Evolutionary conservation across 768 basidiomycete genomes (phyloP).

Genomic region (Leccinum ochraceum): DNA sequence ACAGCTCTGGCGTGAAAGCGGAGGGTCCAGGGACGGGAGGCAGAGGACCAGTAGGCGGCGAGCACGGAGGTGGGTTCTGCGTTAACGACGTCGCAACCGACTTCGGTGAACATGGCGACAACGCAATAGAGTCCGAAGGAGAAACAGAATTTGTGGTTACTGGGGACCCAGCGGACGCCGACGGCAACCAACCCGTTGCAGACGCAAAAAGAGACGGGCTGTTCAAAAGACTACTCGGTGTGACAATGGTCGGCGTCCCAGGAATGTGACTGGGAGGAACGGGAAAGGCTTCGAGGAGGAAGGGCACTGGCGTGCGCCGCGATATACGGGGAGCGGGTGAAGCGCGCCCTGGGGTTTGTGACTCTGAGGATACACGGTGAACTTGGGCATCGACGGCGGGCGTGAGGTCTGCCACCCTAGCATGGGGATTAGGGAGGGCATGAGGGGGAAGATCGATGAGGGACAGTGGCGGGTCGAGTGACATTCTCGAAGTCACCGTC

Average conservation of each 20-base stretch:
- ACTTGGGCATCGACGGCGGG: constrained; percentile 8
- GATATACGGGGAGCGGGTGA: constrained; percentile 28
- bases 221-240: constrained; percentile 5
- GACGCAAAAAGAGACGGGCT: constrained; percentile 19
- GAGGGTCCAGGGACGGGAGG: constrained; percentile 69
- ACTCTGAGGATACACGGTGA: constrained; percentile 31
- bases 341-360: constrained; percentile 24
- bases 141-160: constrained; percentile 2
- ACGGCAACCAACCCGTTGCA: constrained; percentile 4
- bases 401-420: constrained; percentile 13
- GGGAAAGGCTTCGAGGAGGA: constrained; percentile 40
- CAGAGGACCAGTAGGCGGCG: constrained; percentile 57
- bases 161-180: constrained; percentile 7
- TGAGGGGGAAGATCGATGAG: constrained; percentile 17
- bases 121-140: constrained; percentile 6
- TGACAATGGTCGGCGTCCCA: constrained; percentile 21
- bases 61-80: constrained; percentile 56
- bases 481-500: constrained; percentile 18
- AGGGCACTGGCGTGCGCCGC: constrained; percentile 36
- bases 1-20: constrained; percentile 49
- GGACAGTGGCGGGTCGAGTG: constrained; percentile 14
- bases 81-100: constrained; percentile 7
- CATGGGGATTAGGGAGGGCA: constrained; percentile 17
- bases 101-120: constrained; percentile 19
- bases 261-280: constrained; percentile 37